Evolutionary conservation across 495 filamentous ascomycete genomes (phyloP), one percentile per base, ranked within the genome.

Genomic region (Paragyromitra xinjiangensis): DNA sequence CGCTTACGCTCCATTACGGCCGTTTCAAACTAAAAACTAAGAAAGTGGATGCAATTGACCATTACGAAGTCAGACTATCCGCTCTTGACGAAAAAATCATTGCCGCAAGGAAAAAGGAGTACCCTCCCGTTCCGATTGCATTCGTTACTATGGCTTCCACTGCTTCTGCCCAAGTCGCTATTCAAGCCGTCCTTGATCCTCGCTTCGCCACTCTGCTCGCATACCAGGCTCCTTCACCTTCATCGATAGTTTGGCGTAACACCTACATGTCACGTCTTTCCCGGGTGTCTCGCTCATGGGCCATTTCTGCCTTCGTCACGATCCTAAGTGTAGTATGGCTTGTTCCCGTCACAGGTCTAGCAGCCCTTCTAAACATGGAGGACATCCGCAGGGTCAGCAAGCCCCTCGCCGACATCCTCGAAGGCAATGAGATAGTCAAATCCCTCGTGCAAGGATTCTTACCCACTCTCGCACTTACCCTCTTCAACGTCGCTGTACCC

Each of bases 71-170:
- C 81, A 91, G 91, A 79, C 87, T 98, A n/a, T 90, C 91, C 16
- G 88, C 87, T 39, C 82, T 95, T 6, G 95, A 98, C 72, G 93
- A 94, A 53, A 86, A 91, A 79, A 94, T 99, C 53, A 82, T 83
- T 24, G 83, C 77, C 16, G 90, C 92, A 0, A 88, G 96, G 34
- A 88, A 88, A 78, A 94, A 94, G 82, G 90, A 91, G 16, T 98
- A 92, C 81, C 84, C 87, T 8, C 87, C 96, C 1, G 94, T 90
- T 0, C 90, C 94, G 53, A 86, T 96, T 44, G 96, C 96, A 6
- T 98, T 98, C 83, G 93, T 99, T 42, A 98, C 96, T 0, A 94
- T 99, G 92, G 91, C 97, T 83, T 97, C 94, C 19, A 93, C 95
- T 73, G 92, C 93, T n/a, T 90, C 94, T 26, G 81, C 81, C 26